phyloP scores from a whole-genome alignment of 371 early-diverging fungal species.

The Thermomucor indicae-seudaticae region DNA sequence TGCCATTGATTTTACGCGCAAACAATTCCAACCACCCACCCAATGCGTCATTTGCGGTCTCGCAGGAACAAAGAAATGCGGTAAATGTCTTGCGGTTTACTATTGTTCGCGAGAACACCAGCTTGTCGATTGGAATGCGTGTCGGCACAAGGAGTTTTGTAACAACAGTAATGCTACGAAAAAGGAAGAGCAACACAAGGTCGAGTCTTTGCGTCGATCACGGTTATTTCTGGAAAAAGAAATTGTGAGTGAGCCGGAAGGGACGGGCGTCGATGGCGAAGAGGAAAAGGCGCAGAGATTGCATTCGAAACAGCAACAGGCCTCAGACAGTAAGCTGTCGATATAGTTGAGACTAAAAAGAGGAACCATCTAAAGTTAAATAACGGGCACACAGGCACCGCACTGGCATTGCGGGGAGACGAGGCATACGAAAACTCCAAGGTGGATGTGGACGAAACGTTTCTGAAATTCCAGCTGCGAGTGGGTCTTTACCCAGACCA shows the following conservation, averaged over 20 bases:
- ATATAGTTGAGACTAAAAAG: neutral
- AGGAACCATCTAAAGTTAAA: neutral
- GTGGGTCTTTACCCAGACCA: constrained; percentile 81
- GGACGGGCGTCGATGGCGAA: constrained; percentile 36
- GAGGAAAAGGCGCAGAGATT: constrained; percentile 45
- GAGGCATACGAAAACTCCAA: constrained; percentile 74
- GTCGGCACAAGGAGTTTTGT: constrained; percentile 72
- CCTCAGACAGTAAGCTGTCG: neutral
- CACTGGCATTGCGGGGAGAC: constrained; percentile 57
- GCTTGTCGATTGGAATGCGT: constrained; percentile 75
- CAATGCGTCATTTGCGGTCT: constrained; percentile 69
- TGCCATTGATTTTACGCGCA: constrained; percentile 19
- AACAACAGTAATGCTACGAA: constrained; percentile 16
- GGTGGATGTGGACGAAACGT: constrained; percentile 87
- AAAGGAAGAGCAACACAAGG: constrained; percentile 10
- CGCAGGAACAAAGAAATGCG: constrained; percentile 75
- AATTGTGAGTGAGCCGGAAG: constrained; percentile 75
- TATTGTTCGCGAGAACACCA: constrained; percentile 92
- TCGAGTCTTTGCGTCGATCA: constrained; percentile 18
- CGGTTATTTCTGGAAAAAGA: constrained; percentile 67
- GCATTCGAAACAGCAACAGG: constrained; percentile 32
- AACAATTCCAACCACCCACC: constrained; percentile 29
- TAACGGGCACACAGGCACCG: neutral
- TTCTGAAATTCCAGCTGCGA: constrained; percentile 87
- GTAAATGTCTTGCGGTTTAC: constrained; percentile 61